Evolutionary conservation across 352 stramenopile species (phyloP).

Genomic region (Phytopythium sindhum): DNA sequence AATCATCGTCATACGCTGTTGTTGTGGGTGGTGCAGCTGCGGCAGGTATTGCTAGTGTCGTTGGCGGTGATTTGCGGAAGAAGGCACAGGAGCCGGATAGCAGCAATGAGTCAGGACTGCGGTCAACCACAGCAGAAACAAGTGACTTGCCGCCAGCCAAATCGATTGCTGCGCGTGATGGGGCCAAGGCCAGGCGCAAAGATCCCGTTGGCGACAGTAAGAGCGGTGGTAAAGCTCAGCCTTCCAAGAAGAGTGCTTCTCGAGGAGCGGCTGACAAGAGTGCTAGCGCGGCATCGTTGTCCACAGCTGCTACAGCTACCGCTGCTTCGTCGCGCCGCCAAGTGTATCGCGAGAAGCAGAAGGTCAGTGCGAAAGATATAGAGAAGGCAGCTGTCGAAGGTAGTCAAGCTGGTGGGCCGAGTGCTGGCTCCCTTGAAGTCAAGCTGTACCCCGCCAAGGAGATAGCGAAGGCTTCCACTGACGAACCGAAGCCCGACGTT

Average conservation of each 20-base stretch:
- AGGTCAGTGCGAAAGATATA: conserved; percentile 15
- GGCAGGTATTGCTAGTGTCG: too few relatives aligned
- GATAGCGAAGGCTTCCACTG: not conserved
- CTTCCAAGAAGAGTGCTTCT: conserved; percentile 17
- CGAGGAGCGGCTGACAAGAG: conserved; percentile 21
- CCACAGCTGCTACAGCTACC: not conserved
- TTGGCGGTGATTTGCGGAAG: not conserved
- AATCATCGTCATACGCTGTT: conserved; percentile 4
- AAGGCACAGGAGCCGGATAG: not conserved
- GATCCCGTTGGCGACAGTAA: not conserved
- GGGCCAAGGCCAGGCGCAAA: conserved; percentile 1
- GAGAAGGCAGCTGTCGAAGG: conserved; percentile 1
- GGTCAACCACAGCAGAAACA: not conserved
- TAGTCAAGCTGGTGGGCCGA: not conserved
- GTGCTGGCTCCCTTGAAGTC: not conserved
- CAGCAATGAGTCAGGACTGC: not conserved
- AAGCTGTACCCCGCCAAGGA: not conserved
- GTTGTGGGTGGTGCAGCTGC: not conserved
- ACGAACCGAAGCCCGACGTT: not conserved
- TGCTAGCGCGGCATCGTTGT: not conserved
- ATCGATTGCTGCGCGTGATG: not conserved
- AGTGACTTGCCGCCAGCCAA: not conserved
- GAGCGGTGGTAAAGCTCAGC: not conserved
- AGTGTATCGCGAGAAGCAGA: conserved; percentile 63
- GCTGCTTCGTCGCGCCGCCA: conserved; percentile 28